Evolutionary conservation across 805 yeast species (phyloP), one percentile per base, ranked within the genome.

Genomic region (Saccharomycopsis microspora): DNA sequence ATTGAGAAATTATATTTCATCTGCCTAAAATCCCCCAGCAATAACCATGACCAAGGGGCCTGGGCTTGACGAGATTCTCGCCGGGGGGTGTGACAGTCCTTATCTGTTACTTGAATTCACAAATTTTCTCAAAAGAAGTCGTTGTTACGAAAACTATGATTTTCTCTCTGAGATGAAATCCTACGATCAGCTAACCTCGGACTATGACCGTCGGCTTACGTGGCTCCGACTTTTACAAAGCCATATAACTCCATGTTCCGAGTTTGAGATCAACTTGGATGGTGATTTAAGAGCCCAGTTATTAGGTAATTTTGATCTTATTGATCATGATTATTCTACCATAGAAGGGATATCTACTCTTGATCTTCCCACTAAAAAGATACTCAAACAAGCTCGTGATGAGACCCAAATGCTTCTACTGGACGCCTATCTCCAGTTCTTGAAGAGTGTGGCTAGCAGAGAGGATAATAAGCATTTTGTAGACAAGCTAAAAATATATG

Each of bases 351-450:
- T 34, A n/a, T 8, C 8, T 9, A n/a, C 8, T n/a, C 10, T 34
- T n/a, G 3, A 34, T n/a, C 41, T 48, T n/a, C 54, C 54, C 2
- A 29, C 19, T 4, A 30, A 9, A 4, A 9, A 28, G 9, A 32
- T 40, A 5, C 32, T 51, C 5, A 10, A 37, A 6, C 50, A 48
- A n/a, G 54, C 52, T 4, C 48, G 40, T 39, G 50, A 51, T 28
- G 54, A 51, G 39, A 39, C 47, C 3, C 43, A 36, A 36, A 19
- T 42, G 5, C 33, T 51, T 30, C 11, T 51, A 11, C 54, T 48
- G 10, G 54, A 51, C 33, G 52, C 54, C 2, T 51, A 48, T 31
- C 19, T 51, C 4, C 54, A 51, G 39, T 51, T 51, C 38, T 37
- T 49, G 39, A 51, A 48, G 39, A 42, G 45, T 19, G 45, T 45